A percentile compares a stretch with the other conserved stretches of the same genome.
phyloP scores from a whole-genome alignment of 768 basidiomycete species.

The Pleurotus pulmonarius region DNA sequence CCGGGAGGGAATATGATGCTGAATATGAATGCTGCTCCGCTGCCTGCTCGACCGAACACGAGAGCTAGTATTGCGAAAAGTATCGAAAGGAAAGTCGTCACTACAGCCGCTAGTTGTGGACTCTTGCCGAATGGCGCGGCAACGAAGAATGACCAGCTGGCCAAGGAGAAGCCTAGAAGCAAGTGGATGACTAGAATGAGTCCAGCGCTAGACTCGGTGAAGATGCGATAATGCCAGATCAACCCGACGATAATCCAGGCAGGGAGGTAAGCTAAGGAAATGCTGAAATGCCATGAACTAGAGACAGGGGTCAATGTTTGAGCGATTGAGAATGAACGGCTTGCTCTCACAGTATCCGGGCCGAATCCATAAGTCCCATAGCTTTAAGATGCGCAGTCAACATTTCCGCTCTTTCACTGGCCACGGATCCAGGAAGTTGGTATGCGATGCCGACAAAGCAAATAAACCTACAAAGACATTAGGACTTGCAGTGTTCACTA shows the following conservation, averaged over 20 bases:
- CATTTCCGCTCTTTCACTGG: conserved; percentile 59
- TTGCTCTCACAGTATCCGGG: conserved; percentile 49
- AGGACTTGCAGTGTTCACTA: not conserved
- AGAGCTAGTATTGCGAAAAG: conserved; percentile 66
- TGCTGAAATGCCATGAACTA: conserved; percentile 65
- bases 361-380: conserved; percentile 74
- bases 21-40: conserved; percentile 54
- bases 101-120: conserved; percentile 67
- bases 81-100: conserved; percentile 61
- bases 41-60: conserved; percentile 38
- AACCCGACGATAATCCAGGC: conserved; percentile 70
- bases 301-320: conserved; percentile 12
- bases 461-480: conserved; percentile 45
- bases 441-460: conserved; percentile 73
- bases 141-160: conserved; percentile 70
- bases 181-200: conserved; percentile 64
- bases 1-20: conserved; percentile 72
- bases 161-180: conserved; percentile 62
- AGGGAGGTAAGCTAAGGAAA: conserved; percentile 67
- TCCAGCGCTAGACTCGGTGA: conserved; percentile 52
- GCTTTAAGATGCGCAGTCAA: conserved; percentile 74
- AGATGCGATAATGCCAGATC: conserved; percentile 67
- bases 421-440: conserved; percentile 70
- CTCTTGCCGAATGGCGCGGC: conserved; percentile 69
- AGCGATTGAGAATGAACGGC: too few relatives aligned